These are phyloP conservation scores for Fusarium dlaminii DNA, from an alignment of 2,329 filamentous ascomycete species.

Conservation along the genomic window DNA sequence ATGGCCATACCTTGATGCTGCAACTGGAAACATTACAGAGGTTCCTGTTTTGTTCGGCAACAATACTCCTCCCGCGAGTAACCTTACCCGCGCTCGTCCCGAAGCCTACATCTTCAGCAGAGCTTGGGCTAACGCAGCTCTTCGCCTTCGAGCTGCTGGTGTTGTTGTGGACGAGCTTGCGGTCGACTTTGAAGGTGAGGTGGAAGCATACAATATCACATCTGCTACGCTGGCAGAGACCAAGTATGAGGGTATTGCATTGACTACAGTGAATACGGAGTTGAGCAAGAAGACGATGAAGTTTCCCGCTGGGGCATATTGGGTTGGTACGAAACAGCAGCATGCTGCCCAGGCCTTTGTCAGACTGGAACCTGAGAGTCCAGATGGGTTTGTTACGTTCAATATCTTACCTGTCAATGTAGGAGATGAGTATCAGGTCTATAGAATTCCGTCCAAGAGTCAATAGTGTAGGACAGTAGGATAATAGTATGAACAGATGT, in stretches of 20 bases:
- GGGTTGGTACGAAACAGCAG: constrained; percentile 46
- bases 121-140: constrained; percentile 41
- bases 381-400: constrained; percentile 45
- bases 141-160: constrained; percentile 39
- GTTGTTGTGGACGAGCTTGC: constrained; percentile 38
- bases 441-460: constrained; percentile 20
- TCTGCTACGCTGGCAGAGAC: constrained; percentile 15
- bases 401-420: constrained; percentile 43
- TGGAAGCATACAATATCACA: constrained; percentile 43
- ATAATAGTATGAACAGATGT: accelerated
- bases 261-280: constrained; percentile 38
- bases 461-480: background rate
- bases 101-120: constrained; percentile 46
- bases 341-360: constrained; percentile 45
- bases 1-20: constrained; percentile 37
- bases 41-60: constrained; percentile 42
- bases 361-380: constrained; percentile 45
- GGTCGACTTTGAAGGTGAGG: constrained; percentile 35
- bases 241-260: constrained; percentile 43
- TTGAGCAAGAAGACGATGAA: constrained; percentile 22
- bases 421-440: constrained; percentile 47
- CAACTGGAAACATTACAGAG: constrained; percentile 39
- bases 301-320: constrained; percentile 44
- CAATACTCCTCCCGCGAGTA: constrained; percentile 40
- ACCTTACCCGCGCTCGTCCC: constrained; percentile 44